Evolutionary conservation across 495 filamentous ascomycete genomes (phyloP), one percentile per base, ranked within the genome.

Genomic region (Penicillium bialowiezense): DNA sequence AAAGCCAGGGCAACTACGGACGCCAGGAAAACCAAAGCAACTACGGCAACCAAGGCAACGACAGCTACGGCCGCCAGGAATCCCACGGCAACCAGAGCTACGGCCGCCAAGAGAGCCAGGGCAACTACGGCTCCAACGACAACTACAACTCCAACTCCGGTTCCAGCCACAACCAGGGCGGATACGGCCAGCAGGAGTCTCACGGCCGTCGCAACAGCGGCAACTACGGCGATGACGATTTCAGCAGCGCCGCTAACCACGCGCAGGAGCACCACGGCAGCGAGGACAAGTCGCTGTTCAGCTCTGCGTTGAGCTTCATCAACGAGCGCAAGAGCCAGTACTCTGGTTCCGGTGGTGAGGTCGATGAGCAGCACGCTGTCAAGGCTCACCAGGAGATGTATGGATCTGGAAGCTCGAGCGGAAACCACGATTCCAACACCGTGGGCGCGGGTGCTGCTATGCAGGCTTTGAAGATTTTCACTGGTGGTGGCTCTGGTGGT

Each of bases 401-500:
- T 50, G 72, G 70, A 10, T 62, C 59, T 1, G 61, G 60, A 3
- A 56, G 54, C 8, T 63, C 58, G 40, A 57, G 64, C n/a, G 50
- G 60, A 7, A 44, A 65, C 5, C 69, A 74, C 44, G 65, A 72
- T 41, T 64, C 66, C 8, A 44, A 60, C 10, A 69, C 70, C 2
- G 54, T 87, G 14, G 84, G 84, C 14, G 70, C 75, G 1, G 84
- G 82, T 0, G 83, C 83, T 4, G 84, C 84, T 0, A 75, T 87
- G 75, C 80, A 87, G 68, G 84, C 84, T 7, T 50, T 88, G 56
- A 87, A 87, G 73, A 79, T 81, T 77, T 87, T 86, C 45, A 74
- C 69, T 2, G 62, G 65, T 7, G 72, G 75, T 8, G 54, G 60
- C 4, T 17, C 68, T 1, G 62, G 64, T 3, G 71, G 74, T 5